Evolutionary conservation across 352 stramenopile genomes (phyloP), one percentile per base, ranked within the genome.

Genomic region (Phytopythium boreale): DNA sequence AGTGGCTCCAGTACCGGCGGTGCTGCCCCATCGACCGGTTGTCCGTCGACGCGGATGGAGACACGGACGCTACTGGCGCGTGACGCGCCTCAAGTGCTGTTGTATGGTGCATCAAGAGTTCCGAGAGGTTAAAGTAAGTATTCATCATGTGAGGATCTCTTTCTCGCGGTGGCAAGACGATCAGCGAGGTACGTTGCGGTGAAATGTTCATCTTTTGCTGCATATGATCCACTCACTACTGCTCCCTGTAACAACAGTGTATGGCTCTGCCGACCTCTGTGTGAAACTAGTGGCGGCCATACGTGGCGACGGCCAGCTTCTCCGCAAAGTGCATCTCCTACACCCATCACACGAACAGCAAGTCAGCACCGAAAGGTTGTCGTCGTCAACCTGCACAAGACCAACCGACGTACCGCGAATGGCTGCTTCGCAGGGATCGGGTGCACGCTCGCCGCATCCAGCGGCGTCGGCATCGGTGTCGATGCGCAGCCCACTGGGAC

Each of bases 311-410:
- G 4, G 84, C 82, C 49, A 90, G 73, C 61, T 85, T 84, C 76
- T 93, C 79, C 0, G 68, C 78, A 36, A 88, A 80, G 50, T 93
- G 84, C 53, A 93, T 89, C 55, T 90, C 80, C 82, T 90, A 41
- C 26, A 27, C 19, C 26, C 37, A 61, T 29, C 17, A 51, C 15
- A 11, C 43, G 20, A 49, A 14, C 47, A 31, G 4, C 5, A n/a
- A 31, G 56, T 51, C 31, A 69, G 56, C 53, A 6, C 26, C 34
- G 37, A 44, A 59, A 1, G 8, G 39, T 10, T 34, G 14, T 70
- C 29, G 67, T 44, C 24, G 49, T 47, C 20, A 7, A 49, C 15
- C 24, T 31, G 53, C 47, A 51, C 22, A 14, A 53, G 31, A 7
- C 26, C 20, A 61, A 44, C 20, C 17, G 0, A 56, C 9, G 29